Evolutionary conservation across 148 eudicot species (phyloP), one percentile per base, ranked within the genome.

Genomic region (Vaccinium corymbosum): DNA sequence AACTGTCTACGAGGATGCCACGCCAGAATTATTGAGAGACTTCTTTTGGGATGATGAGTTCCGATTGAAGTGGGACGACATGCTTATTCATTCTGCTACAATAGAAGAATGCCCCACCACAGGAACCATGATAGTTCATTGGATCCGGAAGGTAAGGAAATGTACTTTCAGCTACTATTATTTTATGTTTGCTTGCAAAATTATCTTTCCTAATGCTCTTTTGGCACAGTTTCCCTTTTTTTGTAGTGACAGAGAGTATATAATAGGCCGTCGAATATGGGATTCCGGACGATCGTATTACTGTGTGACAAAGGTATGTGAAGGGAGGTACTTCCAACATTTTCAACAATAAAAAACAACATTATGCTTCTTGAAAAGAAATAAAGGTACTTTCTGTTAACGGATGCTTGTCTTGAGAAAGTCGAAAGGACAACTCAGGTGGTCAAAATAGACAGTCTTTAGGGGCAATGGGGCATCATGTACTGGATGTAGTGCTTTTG

Each of bases 11-110:
- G 97, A 97, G 90, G 94, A 97, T 86, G 98, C 97, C 32, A 90
- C 95, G 25, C 99, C 98, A 64, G 99, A 97, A 87, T 82, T 94
- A 88, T 84, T 97, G 17, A 92, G 97, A 89, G 99, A 97, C 90
- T 97, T 97, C 90, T 97, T 94, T 66, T 97, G 98, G 99, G 99
- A 97, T 85, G 98, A 97, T 83, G 98, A 95, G 48, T 94, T 91
- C 79, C 89, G 99, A 73, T 74, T 92, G 71, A 90, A 95, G 88
- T 97, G 98, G 98, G 99, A 97, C 83, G 89, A 87, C 89, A 97
- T 97, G 99, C 92, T 95, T 79, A 19, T 91, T 35, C 90, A 93
- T 71, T 87, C 94, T 29, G 29, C 84, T 29, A 92, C 90, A 14
- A 74, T 97, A 75, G 93, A 97, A 81, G 95, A 92, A 66, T 97